Percentiles rank a stretch among this genome's conserved stretches.
These are phyloP conservation scores for Polyporus arcularius DNA, from an alignment of 768 basidiomycete genomes.

Conservation along the genomic window DNA sequence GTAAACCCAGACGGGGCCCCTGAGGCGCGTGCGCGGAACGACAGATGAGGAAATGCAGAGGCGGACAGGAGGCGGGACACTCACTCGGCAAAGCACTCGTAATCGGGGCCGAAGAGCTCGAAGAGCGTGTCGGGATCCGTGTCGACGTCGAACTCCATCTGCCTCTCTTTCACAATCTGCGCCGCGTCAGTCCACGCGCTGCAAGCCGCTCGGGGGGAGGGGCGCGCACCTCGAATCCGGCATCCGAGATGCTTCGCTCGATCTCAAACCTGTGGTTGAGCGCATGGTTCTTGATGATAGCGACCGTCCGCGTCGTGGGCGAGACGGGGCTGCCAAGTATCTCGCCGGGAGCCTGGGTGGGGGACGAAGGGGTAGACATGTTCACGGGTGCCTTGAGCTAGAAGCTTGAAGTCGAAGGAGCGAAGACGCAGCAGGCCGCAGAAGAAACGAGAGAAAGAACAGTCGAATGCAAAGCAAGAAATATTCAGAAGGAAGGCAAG, in stretches of 20 bases:
- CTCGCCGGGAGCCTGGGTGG: conserved; percentile 16
- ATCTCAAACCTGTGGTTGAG: conserved; percentile 75
- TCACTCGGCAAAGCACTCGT: conserved; percentile 74
- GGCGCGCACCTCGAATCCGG: conserved; percentile 74
- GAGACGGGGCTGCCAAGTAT: conserved; percentile 11
- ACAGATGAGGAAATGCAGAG: conserved; percentile 1
- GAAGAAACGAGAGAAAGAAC: background rate
- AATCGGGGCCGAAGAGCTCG: conserved; percentile 80
- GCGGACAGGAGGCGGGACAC: conserved; percentile 31
- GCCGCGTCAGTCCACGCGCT: background rate
- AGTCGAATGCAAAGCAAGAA: background rate
- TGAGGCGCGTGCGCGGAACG: conserved; percentile 27
- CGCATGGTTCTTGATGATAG: conserved; percentile 83
- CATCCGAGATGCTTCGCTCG: conserved; percentile 75
- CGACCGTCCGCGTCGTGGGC: conserved; percentile 62
- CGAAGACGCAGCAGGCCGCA: background rate
- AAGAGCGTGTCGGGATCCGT: conserved; percentile 77
- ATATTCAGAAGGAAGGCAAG: conserved; percentile 11
- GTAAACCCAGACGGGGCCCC: conserved; percentile 90
- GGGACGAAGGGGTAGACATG: conserved; percentile 19
- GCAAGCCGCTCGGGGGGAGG: background rate
- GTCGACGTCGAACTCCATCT: conserved; percentile 87
- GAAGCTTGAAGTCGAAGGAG: background rate
- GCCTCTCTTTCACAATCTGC: conserved; percentile 84
- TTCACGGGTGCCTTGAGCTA: conserved; percentile 2